Conservation (phyloP, 1,139 yeast species). For the Candida labiduridarum region DNA sequence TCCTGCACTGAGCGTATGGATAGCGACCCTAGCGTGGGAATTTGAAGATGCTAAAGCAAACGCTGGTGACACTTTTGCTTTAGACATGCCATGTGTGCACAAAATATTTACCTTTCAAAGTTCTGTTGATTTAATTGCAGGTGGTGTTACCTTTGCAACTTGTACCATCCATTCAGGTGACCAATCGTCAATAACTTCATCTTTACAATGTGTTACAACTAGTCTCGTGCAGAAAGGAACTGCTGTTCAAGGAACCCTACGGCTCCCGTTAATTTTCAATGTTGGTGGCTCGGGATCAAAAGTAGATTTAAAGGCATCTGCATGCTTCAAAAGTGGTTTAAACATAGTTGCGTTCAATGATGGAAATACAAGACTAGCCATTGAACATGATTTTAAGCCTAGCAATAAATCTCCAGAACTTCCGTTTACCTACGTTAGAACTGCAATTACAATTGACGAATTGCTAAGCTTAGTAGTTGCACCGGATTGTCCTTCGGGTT, state of each 20-base stretch:
- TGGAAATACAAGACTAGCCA: constrained; percentile 16
- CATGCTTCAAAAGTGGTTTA: constrained; percentile 20
- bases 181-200: constrained; percentile 21
- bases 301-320: constrained; percentile 21
- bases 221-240: constrained; percentile 9
- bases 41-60: constrained; percentile 19
- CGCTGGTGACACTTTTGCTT: constrained; percentile 33
- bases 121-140: constrained; percentile 19
- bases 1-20: constrained; percentile 23
- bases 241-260: constrained; percentile 20
- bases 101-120: constrained; percentile 21
- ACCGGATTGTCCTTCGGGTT: constrained; percentile 24
- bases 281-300: constrained; percentile 22
- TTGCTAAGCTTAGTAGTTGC: constrained; percentile 21
- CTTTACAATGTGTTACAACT: constrained; percentile 26
- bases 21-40: constrained; percentile 25
- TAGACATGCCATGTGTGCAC: constrained; percentile 30
- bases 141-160: constrained; percentile 23
- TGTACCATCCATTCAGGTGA: constrained; percentile 26
- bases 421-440: constrained; percentile 4
- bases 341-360: constrained; percentile 26
- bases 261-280: constrained; percentile 27
- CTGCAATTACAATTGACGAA: constrained; percentile 15
- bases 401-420: not conserved
- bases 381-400: not conserved